Base-by-base conservation (phyloP, 345 rosid species). In the Melastoma malabathricum region DNA sequence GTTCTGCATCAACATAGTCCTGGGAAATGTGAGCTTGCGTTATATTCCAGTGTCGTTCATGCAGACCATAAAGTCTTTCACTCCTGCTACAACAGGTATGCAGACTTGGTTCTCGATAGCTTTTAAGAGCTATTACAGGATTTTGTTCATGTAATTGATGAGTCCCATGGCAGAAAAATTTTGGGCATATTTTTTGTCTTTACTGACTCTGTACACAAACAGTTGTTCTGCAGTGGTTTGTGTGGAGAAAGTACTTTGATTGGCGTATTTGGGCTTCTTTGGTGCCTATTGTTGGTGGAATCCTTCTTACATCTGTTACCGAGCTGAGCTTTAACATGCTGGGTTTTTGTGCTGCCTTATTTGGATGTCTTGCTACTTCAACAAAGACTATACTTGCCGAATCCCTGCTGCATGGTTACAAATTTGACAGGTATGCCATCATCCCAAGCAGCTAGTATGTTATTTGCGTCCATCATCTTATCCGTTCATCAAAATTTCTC, bases 361-460 rank as follows among this genome's bases (percentile, higher is more conserved):
- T 92, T 78, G 98, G 98, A 45, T 92, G 98, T 69, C 75, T 92
- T 58, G 98, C 98, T 62, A 92, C 98, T 75, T 92, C 98, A 20
- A 92, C 97, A n/a, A 92, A 92, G 79, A 92, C 98, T 13, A 92
- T 92, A 65, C 86, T 92, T 14, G 98, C 98, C 5, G 98, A 92
- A 54, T 92, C 98, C 65, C 80, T 92, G 53, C 75, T 92, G 51
- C 98, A 92, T 59, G 86, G 98, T 13, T 92, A 92, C 84, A 92
- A 92, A 67, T 92, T 92, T 70, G 99, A 92, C 70, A 92, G 99
- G 99, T 92, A 69, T 48, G 44, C 15, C 48, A 12, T 54, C 2
- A 10, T 52, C 23, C 10, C 41, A 6, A 34, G 12, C 2, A 12
- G 51, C 54, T 51, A 17, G 10, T 50, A 34, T 46, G 9, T 48